These are phyloP conservation scores for Diutina pseudorugosa DNA, from an alignment of 1,139 yeast genomes.

Conservation along the genomic window DNA sequence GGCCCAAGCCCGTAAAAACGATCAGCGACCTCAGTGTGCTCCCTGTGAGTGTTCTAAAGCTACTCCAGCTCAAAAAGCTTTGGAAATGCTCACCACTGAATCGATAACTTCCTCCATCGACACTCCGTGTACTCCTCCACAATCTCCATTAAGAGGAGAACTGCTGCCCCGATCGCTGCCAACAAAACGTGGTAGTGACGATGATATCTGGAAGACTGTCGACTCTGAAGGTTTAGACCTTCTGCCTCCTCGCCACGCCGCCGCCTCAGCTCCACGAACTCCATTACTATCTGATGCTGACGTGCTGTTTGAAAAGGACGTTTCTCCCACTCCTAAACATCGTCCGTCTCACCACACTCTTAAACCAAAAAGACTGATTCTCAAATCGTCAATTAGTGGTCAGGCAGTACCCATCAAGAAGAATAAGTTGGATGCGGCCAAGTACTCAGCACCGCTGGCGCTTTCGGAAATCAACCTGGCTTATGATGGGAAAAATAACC, in stretches of 20 bases:
- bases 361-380: conserved; percentile 30
- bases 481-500: not conserved
- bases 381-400: conserved; percentile 12
- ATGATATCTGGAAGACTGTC: conserved; percentile 10
- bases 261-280: not conserved
- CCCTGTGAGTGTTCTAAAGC: conserved; percentile 8
- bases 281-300: not conserved
- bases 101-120: not conserved
- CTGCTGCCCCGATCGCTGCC: not conserved
- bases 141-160: not conserved
- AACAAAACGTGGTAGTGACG: conserved; percentile 9
- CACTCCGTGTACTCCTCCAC: conserved; percentile 4
- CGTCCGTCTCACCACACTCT: conserved; percentile 31
- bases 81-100: not conserved
- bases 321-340: conserved; percentile 21
- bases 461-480: conserved; percentile 2
- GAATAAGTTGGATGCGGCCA: not conserved
- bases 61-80: conserved; percentile 4
- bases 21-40: not conserved
- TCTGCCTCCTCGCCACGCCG: not conserved
- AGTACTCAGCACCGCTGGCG: conserved; percentile 1
- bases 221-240: conserved; percentile 5
- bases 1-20: not conserved
- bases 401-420: not conserved
- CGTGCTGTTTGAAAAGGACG: not conserved